These are phyloP conservation scores for Daldinia eschscholtzii DNA, from an alignment of 2,329 filamentous ascomycete species.

Conservation along the genomic window DNA sequence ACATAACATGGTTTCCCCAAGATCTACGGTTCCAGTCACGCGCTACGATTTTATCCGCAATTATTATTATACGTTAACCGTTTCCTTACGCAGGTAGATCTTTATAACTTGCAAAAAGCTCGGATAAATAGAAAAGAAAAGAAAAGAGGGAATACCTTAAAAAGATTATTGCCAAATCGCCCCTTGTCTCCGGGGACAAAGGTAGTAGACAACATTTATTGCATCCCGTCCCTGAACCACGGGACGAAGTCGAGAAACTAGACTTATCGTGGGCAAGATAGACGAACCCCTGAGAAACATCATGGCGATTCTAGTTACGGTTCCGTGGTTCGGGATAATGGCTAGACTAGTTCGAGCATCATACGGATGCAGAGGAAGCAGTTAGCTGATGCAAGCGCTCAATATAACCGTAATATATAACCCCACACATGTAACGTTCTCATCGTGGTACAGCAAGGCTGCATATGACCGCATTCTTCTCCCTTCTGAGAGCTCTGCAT, in stretches of 20 bases:
- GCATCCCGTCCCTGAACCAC: slow-evolving; percentile 3
- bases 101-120: slow-evolving; percentile 25
- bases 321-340: slow-evolving; percentile 20
- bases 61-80: slow-evolving; percentile 28
- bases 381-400: slow-evolving; percentile 14
- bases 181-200: slow-evolving; percentile 10
- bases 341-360: slow-evolving; percentile 14
- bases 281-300: slow-evolving; percentile 15
- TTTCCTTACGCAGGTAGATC: slow-evolving; percentile 23
- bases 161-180: slow-evolving; percentile 10
- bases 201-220: slow-evolving; percentile 2
- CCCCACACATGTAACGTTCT: slow-evolving; percentile 44
- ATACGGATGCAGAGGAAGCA: slow-evolving; percentile 17
- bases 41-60: slow-evolving; percentile 41
- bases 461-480: slow-evolving; percentile 26
- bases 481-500: slow-evolving; percentile 15
- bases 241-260: background rate
- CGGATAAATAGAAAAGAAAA: slow-evolving; percentile 36
- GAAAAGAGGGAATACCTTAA: slow-evolving; percentile 20
- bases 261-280: slow-evolving; percentile 10
- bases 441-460: slow-evolving; percentile 35
- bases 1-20: slow-evolving; percentile 34
- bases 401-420: slow-evolving; percentile 46
- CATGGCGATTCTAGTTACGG: slow-evolving; percentile 6
- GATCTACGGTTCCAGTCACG: slow-evolving; percentile 37